Evolutionary conservation across 176 grass and related monocot genomes (phyloP).

Genomic region (Pontederia paniculata): DNA sequence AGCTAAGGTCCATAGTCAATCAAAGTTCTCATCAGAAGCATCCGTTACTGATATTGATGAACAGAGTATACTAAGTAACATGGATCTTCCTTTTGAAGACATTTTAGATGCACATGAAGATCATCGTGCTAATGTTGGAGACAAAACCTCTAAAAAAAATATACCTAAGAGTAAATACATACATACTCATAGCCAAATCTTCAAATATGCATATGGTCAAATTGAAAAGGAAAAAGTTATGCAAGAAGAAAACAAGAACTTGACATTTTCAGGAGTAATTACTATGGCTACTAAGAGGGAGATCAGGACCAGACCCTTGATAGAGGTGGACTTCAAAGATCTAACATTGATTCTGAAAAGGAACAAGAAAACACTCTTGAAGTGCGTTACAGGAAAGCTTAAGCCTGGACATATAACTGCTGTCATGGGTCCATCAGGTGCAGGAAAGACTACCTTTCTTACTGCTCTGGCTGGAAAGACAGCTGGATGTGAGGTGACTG

Average conservation of each 20-base stretch:
- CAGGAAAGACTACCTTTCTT: constrained; percentile 81
- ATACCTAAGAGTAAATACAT: constrained; percentile 13
- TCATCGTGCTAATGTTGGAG: constrained; percentile 13
- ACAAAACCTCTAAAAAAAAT: constrained; percentile 22
- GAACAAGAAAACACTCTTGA: constrained; percentile 47
- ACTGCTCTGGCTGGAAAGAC: constrained; percentile 67
- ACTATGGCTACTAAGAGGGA: constrained; percentile 35
- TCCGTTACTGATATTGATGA: constrained; percentile 13
- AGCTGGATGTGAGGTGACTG: constrained; percentile 47
- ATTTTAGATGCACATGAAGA: background rate
- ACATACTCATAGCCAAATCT: constrained; percentile 35
- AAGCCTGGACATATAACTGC: constrained; percentile 51
- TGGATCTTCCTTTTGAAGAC: constrained; percentile 10
- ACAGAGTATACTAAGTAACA: background rate
- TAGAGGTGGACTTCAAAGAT: constrained; percentile 60
- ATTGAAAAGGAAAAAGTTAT: constrained; percentile 36
- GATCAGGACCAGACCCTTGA: constrained; percentile 31
- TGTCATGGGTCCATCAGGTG: constrained; percentile 78
- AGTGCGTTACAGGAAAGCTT: constrained; percentile 60
- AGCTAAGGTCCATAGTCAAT: constrained; percentile 13
- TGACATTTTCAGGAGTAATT: constrained; percentile 37
- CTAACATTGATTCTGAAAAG: constrained; percentile 49
- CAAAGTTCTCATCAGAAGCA: constrained; percentile 27
- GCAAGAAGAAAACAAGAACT: constrained; percentile 28
- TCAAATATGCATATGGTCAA: constrained; percentile 40